Evolutionary conservation across 2,329 filamentous ascomycete species (phyloP).

Genomic region (Hypomyces rosellus): DNA sequence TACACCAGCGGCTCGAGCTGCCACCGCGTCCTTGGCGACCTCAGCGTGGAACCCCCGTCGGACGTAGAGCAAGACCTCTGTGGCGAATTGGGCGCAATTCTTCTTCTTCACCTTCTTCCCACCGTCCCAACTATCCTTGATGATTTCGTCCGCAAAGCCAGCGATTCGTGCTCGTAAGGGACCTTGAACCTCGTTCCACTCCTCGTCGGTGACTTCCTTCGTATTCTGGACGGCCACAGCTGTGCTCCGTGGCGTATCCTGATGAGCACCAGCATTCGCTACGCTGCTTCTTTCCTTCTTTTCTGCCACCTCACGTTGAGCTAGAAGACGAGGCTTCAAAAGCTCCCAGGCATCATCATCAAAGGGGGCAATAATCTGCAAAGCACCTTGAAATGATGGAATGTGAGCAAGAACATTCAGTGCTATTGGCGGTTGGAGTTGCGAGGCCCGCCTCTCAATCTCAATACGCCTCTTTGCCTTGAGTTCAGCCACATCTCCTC

Average conservation of each 20-base stretch:
- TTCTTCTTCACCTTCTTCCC: constrained; percentile 58
- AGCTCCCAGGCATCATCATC: constrained; percentile 64
- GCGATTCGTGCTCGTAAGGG: constrained; percentile 60
- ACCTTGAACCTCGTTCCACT: constrained; percentile 66
- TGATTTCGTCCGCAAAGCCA: constrained; percentile 63
- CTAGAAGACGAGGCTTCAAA: constrained; percentile 59
- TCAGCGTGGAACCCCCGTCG: constrained; percentile 60
- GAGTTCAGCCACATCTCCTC: constrained; percentile 56
- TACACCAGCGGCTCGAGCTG: constrained; percentile 39
- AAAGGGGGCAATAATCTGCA: constrained; percentile 62
- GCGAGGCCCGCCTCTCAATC: constrained; percentile 63
- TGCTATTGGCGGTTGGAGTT: constrained; percentile 59
- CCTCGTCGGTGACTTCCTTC: constrained; percentile 55
- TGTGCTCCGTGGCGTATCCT: constrained; percentile 23
- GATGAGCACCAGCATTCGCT: constrained; percentile 25
- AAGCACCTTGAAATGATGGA: constrained; percentile 66
- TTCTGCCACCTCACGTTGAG: constrained; percentile 61
- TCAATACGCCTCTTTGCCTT: constrained; percentile 60
- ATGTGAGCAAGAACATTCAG: constrained; percentile 60
- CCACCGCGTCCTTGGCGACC: constrained; percentile 46
- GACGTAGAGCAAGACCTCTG: constrained; percentile 62
- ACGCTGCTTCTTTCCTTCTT: constrained; percentile 40
- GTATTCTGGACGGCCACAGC: constrained; percentile 6
- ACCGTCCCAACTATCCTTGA: constrained; percentile 57
- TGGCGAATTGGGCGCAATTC: constrained; percentile 62